A percentile compares a stretch with the other conserved stretches of the same genome.
phyloP scores from a whole-genome alignment of 1,284 basidiomycete species.

The Lignosus rhinocerotis region DNA sequence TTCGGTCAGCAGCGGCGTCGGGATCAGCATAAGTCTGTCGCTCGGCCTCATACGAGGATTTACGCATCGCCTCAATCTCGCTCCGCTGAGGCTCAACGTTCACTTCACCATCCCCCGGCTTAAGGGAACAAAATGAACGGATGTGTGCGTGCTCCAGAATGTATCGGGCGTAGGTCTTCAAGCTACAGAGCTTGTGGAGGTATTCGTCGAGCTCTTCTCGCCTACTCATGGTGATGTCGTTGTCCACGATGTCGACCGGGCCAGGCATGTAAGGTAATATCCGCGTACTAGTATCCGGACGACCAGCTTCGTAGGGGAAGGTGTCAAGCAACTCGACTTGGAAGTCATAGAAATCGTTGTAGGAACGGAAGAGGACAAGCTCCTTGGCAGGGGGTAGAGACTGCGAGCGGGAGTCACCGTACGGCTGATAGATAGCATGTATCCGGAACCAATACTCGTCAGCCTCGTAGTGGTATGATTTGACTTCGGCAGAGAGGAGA shows the following conservation, averaged over 20 bases:
- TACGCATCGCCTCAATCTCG: slow-evolving; percentile 55
- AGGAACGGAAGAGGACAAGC: slow-evolving; percentile 91
- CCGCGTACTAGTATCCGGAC: slow-evolving; percentile 60
- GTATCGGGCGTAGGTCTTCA: slow-evolving; percentile 69
- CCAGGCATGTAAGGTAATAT: slow-evolving; percentile 97
- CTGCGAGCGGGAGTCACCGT: slow-evolving; percentile 53
- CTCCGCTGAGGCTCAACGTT: slow-evolving; percentile 58
- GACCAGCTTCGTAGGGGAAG: slow-evolving; percentile 90
- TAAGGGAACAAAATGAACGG: slow-evolving; percentile 83
- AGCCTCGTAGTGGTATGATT: slow-evolving; percentile 96
- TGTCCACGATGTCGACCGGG: slow-evolving; percentile 83
- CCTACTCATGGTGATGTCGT: slow-evolving; percentile 81
- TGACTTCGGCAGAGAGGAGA: slow-evolving; percentile 86
- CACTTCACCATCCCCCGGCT: slow-evolving; percentile 84
- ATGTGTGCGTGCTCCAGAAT: slow-evolving; percentile 83
- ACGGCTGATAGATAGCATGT: slow-evolving; percentile 86
- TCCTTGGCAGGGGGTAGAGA: slow-evolving; percentile 70
- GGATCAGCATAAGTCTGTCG: slow-evolving; percentile 32
- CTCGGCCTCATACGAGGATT: slow-evolving; percentile 28
- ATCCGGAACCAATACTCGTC: slow-evolving; percentile 98
- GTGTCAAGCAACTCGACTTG: slow-evolving; percentile 86
- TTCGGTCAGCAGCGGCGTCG: slow-evolving; percentile 28
- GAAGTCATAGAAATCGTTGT: slow-evolving; percentile 99
- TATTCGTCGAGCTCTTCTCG: slow-evolving; percentile 89
- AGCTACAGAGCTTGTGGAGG: slow-evolving; percentile 74